Evolutionary conservation across 202 grass and related monocot species (phyloP), one percentile per base, ranked within the genome.

Genomic region (Bolboschoenoplectus hybrid): DNA sequence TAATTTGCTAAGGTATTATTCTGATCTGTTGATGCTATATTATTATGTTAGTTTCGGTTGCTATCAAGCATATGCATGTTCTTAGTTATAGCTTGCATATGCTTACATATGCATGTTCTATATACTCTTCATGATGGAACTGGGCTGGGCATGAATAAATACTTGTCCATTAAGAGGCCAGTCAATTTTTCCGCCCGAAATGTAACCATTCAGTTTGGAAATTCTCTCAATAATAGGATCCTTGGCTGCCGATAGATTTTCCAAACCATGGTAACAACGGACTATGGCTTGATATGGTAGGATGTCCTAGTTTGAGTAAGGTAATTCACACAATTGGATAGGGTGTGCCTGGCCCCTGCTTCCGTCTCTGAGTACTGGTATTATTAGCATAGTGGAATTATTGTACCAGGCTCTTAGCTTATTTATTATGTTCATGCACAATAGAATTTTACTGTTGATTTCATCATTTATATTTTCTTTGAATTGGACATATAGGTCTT

Each of bases 401-500:
- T 60, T 60, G 7, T 77, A 36, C 61, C 34, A 60, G 75, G 53
- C 36, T 41, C 35, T 43, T 43, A 60, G 36, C 14, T 80, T 61
- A 20, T 41, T 41, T 60, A 41, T 41, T 43, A 61, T 20, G 35
- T n/a, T 80, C 38, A 80, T 39, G 6, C 7, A n/a, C 13, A 10
- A 60, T 79, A 10, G 2, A 60, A n/a, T 67, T 50, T 83, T n/a
- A 52, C 11, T 83, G 34, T 50, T 49, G 4, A 82, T 63, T 82
- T 79, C 14, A 8, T 81, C 16, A 81, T 62, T 44, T 81, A 20
- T 62, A 5, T 56, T 84, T 84, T 78, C 12, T n/a, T 69, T 88
- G 9, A 61, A 63, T 3, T 5, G 63, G 35, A 80, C 34, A 63
- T 64, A 50, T 74, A 83, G 12, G 53, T 68, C 20, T 16, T 69